A percentile compares a stretch with the other conserved stretches of the same genome.
Evolutionary conservation across 2,329 filamentous ascomycete species (phyloP).

Genomic region (Colletotrichum trifolii): DNA sequence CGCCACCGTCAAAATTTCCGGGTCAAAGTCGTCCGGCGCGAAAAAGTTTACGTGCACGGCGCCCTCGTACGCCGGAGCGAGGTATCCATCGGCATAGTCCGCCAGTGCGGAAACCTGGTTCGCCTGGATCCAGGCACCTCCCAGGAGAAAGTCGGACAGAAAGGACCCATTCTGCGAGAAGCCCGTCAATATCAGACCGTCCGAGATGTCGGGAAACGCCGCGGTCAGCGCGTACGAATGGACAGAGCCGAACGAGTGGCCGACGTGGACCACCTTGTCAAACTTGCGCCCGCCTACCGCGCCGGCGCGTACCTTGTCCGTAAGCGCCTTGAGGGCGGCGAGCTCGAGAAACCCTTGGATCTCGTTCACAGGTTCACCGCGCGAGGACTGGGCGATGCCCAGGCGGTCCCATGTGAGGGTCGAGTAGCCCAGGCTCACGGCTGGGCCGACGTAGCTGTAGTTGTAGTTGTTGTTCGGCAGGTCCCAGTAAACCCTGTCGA

Average conservation of each 20-base stretch:
- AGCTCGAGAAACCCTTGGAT: slow-evolving; percentile 69
- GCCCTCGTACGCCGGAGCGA: slow-evolving; percentile 57
- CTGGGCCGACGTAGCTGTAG: slow-evolving; percentile 70
- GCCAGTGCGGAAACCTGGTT: slow-evolving; percentile 43
- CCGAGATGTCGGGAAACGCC: slow-evolving; percentile 62
- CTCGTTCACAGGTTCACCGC: slow-evolving; percentile 68
- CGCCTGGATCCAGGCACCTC: slow-evolving; percentile 60
- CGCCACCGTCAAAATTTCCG: slow-evolving; percentile 58
- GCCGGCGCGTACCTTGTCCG: slow-evolving; percentile 58
- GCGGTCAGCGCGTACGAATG: slow-evolving; percentile 67
- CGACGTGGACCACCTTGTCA: slow-evolving; percentile 66
- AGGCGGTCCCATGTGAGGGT: slow-evolving; percentile 72
- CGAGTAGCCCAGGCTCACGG: slow-evolving; percentile 67
- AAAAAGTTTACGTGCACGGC: slow-evolving; percentile 65
- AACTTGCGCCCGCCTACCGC: slow-evolving; percentile 50
- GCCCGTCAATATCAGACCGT: slow-evolving; percentile 70
- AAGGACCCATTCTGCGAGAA: slow-evolving; percentile 63
- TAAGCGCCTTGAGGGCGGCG: slow-evolving; percentile 66
- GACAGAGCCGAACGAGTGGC: slow-evolving; percentile 72
- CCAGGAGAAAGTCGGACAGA: slow-evolving; percentile 54
- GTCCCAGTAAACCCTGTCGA: slow-evolving; percentile 69
- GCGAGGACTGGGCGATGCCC: slow-evolving; percentile 68
- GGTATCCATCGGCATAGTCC: slow-evolving; percentile 61
- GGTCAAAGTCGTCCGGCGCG: slow-evolving; percentile 65
- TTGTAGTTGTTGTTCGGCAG: slow-evolving; percentile 65